Base-by-base conservation (phyloP, 768 basidiomycete species). In the Lactifluus subvellereus region DNA sequence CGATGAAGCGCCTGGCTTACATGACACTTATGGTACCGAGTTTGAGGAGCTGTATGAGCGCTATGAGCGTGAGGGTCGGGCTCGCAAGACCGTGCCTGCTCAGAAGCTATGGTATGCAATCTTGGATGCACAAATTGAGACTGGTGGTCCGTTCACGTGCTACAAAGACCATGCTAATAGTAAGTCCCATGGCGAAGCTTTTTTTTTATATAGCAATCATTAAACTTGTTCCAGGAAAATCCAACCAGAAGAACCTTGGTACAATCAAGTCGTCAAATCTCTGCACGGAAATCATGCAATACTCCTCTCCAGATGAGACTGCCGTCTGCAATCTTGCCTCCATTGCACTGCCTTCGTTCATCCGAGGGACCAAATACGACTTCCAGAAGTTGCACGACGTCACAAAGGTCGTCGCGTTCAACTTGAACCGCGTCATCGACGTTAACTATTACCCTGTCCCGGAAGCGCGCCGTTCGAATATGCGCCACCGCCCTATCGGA, bases 91-190 rank as follows among this genome's bases (percentile, higher is more conserved):
- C 18, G 77, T 99, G 67, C 86, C 92, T 50, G 97, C 97, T 3
- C 97, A 98, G 75, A 98, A 98, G 77, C 83, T 99, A 42, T 99
- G 97, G 96, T 98, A 96, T 73, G 94, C 94, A 38, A 86, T 98
- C 68, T 79, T 98, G 45, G 97, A 98, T 71, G 86, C 94, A 13
- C 97, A 99, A 76, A 94, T 96, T 68, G 96, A 99, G 78, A 99
- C 97, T 1, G 97, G 97, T 54, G 89, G 88, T n/a, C 97, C 97
- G 0, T 99, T 98, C 80, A 98, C 98, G 93, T 80, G 92, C 32
- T 99, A 98, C 83, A 99, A 99, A 79, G 96, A 98, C 71, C 83
- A 93, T 45, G 88, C 90, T 62, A 99, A 99, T 74, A 76, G 93
- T 94, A 69, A 59, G 88, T 77, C 1, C 11, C 18, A 18, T 30